A percentile compares a stretch with the other conserved stretches of the same genome.
phyloP scores from a whole-genome alignment of 768 basidiomycete genomes.

The Macrolepiota fuliginosa region DNA sequence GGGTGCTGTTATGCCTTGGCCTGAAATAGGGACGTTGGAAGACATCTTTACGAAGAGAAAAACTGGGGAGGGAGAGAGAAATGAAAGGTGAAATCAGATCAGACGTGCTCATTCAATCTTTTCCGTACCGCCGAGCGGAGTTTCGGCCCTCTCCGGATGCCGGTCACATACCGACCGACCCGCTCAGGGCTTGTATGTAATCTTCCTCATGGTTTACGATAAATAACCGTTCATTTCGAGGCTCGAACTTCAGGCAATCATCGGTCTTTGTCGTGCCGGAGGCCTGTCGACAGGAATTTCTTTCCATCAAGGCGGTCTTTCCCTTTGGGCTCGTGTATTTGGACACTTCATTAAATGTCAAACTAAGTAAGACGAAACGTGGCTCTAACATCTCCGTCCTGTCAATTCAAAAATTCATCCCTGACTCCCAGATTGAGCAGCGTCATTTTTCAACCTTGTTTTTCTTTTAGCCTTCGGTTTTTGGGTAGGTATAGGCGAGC shows the following conservation, averaged over 20 bases:
- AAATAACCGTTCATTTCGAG: neutral
- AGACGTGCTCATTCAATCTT: constrained; percentile 12
- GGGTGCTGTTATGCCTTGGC: constrained; percentile 69
- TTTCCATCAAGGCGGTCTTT: no score
- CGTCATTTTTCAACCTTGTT: neutral
- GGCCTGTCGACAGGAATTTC: no score
- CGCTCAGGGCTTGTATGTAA: neutral
- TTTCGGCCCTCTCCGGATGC: constrained; percentile 13
- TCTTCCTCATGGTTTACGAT: neutral
- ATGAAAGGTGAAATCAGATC: constrained; percentile 8
- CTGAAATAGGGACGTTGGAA: constrained; percentile 61
- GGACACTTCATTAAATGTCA: no score
- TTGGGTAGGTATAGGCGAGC: no score
- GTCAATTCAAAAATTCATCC: no score
- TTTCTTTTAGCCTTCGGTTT: neutral
- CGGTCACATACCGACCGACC: neutral
- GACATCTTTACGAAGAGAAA: constrained; percentile 47
- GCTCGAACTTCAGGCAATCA: no score
- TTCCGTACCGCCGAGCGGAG: constrained; percentile 14
- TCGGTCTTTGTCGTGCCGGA: no score
- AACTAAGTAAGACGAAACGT: no score
- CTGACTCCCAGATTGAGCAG: neutral
- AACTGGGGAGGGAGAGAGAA: constrained; percentile 11
- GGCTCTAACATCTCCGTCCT: no score
- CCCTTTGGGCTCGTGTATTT: no score